phyloP scores from a whole-genome alignment of 768 basidiomycete species.

The Termitomyces sp. region DNA sequence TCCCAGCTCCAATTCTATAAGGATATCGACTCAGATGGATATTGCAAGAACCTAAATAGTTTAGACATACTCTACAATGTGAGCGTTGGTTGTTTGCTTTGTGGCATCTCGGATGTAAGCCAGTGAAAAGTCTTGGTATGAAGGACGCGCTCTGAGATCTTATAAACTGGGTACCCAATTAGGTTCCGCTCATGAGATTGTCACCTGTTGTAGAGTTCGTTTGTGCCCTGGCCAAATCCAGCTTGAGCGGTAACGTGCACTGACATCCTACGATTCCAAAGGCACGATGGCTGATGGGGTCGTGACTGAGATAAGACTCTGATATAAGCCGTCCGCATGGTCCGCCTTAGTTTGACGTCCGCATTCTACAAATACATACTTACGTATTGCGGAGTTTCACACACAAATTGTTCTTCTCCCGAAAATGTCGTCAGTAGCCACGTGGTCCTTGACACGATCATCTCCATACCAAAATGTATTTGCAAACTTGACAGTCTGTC shows the following conservation, averaged over 20 bases:
- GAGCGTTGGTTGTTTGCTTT: constrained; percentile 33
- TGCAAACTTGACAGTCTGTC: neutral
- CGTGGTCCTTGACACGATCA: neutral
- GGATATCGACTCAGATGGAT: neutral
- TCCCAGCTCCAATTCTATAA: constrained; percentile 73
- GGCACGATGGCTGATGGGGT: neutral
- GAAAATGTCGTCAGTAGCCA: neutral
- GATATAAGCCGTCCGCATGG: too few species aligned
- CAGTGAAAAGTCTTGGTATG: constrained; percentile 66
- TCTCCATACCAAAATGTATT: neutral
- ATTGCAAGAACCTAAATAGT: neutral
- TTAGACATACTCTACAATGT: constrained; percentile 61
- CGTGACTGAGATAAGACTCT: neutral
- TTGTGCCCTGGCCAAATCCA: constrained; percentile 79
- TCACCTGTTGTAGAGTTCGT: constrained; percentile 77
- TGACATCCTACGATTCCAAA: constrained; percentile 17
- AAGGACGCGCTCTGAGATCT: constrained; percentile 62
- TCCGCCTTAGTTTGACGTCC: too few species aligned
- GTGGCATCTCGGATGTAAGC: constrained; percentile 50
- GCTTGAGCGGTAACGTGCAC: constrained; percentile 64
- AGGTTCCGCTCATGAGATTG: neutral
- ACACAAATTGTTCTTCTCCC: too few species aligned
- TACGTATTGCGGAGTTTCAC: too few species aligned
- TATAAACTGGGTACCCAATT: neutral
- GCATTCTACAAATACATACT: too few species aligned